Evolutionary conservation across 257 asterid species (phyloP).

Genomic region (Fraxinus excelsior): DNA sequence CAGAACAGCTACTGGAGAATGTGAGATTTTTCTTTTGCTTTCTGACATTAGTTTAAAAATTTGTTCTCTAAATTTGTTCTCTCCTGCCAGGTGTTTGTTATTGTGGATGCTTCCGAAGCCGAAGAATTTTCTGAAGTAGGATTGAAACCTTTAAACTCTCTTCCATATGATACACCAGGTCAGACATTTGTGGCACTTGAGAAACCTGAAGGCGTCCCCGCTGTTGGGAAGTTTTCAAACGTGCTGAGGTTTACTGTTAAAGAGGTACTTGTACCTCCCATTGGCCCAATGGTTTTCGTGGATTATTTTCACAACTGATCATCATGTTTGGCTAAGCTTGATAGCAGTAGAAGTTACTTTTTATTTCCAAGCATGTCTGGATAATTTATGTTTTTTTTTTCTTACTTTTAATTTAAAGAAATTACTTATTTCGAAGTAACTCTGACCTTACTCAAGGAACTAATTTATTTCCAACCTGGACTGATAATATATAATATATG

Average conservation of each 20-base stretch:
- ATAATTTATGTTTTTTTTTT: too few relatives aligned
- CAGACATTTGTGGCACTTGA: conserved; percentile 95
- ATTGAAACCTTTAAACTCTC: conserved; percentile 72
- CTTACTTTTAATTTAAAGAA: not conserved
- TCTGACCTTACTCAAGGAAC: not conserved
- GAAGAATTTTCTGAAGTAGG: conserved; percentile 93
- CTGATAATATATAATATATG: not conserved
- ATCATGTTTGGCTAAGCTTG: not conserved
- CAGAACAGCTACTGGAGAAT: conserved; percentile 91
- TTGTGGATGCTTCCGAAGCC: conserved; percentile 97
- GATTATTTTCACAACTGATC: not conserved
- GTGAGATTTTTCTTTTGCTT: conserved; percentile 34
- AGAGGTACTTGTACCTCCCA: conserved; percentile 60
- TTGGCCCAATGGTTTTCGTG: not conserved
- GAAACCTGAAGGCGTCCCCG: conserved; percentile 90
- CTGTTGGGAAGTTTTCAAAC: conserved; percentile 91
- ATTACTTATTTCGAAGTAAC: not conserved
- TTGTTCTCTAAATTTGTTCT: conserved; percentile 19
- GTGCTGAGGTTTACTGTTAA: conserved; percentile 78
- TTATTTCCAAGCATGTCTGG: too few relatives aligned
- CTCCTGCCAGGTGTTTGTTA: conserved; percentile 70
- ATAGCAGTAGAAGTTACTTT: not conserved
- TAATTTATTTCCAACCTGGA: not conserved
- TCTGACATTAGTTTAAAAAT: conserved; percentile 12
- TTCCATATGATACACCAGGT: conserved; percentile 88